Base-by-base conservation (phyloP, 768 basidiomycete genomes). In the Boletus patriciae region DNA sequence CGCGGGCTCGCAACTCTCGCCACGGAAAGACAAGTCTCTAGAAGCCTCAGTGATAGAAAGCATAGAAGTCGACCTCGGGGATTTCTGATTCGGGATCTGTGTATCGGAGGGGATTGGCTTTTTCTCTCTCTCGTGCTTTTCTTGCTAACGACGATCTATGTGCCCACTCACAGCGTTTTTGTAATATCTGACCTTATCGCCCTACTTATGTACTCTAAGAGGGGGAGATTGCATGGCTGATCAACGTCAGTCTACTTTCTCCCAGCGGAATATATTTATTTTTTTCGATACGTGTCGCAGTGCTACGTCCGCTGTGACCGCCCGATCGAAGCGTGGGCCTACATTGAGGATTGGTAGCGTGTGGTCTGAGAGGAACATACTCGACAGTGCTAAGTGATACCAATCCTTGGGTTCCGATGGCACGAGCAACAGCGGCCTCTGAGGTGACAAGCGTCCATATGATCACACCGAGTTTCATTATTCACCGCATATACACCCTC, bases 31-130 rank as follows among this genome's bases (percentile, higher is more conserved):
- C 55, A 79, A 80, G 64, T 74, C 75, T 19, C 77, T 87, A 50
- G 84, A 86, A 66, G 76, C 80, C 6, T 75, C 79, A 19, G 69
- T 90, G 38, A 80, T 88, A 60, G 84, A 87, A 46, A 79, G 79
- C 29, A 79, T 91, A 61, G 88, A 91, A 60, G 79, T 91, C 57
- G 88, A 91, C 69, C 75, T 91, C 44, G 89, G 89, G 49, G 89
- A 91, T 71, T 91, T 91, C 70, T 91, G 71, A 66, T 42, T 48
- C 45, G 11, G 46, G 16, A 55, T 45, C 52, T 55, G 25, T 38
- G 25, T 49, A 19, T 15, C 18, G 6, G 34, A 36, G 42, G 25
- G 36, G 36, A 43, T n/a, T 27, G 41, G 55, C 37, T 33, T 34
- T 27, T 19, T 6, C 29, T 31, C 31, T 42, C 27, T 37, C 33